These are phyloP conservation scores for Coniochaeta sp. DNA, from an alignment of 2,329 filamentous ascomycete genomes.

Conservation along the genomic window DNA sequence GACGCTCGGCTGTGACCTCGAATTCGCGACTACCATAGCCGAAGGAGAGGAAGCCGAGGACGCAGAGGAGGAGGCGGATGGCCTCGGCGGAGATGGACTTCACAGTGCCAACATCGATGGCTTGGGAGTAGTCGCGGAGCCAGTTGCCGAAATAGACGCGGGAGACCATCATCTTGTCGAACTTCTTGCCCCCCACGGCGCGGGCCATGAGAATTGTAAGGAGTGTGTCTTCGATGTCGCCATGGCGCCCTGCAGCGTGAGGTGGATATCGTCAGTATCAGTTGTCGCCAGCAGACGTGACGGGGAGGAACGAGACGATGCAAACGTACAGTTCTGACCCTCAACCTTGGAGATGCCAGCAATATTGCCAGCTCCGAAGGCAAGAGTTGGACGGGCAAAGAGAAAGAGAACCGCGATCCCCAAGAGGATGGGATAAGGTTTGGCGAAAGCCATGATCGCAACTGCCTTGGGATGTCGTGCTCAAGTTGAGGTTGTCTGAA, in stretches of 20 bases:
- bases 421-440: conserved; percentile 42
- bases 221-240: conserved; percentile 88
- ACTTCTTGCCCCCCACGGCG: conserved; percentile 65
- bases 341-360: conserved; percentile 73
- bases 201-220: conserved; percentile 60
- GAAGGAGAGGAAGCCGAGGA: conserved; percentile 85
- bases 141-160: conserved; percentile 96
- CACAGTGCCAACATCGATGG: conserved; percentile 85
- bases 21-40: conserved; percentile 79
- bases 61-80: conserved; percentile 80
- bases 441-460: conserved; percentile 38
- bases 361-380: conserved; percentile 87
- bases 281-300: background rate
- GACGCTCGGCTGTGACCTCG: conserved; percentile 70
- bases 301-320: background rate
- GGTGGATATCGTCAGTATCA: background rate
- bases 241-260: conserved; percentile 58
- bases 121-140: conserved; percentile 89
- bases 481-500: background rate
- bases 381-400: conserved; percentile 60
- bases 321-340: conserved; percentile 64
- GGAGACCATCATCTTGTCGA: conserved; percentile 79
- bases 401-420: conserved; percentile 55
- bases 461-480: background rate
- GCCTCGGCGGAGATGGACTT: conserved; percentile 87